A percentile compares a stretch with the other conserved stretches of the same genome.
Conservation (phyloP, 1,139 yeast species). For the Suhomyces ambrosiae region DNA sequence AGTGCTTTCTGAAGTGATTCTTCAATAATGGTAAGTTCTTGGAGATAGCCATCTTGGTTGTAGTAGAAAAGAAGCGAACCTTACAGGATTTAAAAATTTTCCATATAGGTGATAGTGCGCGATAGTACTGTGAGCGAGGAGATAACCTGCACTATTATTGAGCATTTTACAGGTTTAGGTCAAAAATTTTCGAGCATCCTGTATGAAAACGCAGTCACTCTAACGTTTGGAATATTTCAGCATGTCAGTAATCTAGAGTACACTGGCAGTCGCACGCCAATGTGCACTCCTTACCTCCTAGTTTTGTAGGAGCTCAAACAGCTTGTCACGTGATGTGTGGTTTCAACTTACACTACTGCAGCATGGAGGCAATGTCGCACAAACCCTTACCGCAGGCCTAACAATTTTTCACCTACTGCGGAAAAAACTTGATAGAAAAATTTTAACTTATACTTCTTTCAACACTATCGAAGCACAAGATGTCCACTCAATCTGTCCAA, state of each 20-base stretch:
- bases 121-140: constrained; percentile 8
- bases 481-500: constrained; percentile 73
- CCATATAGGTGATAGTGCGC: constrained; percentile 13
- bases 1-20: constrained; percentile 98
- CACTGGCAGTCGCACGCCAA: background rate
- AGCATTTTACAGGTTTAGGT: constrained; percentile 5
- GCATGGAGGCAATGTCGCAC: constrained; percentile 9
- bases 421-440: constrained; percentile 15
- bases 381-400: constrained; percentile 10
- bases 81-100: constrained; percentile 12
- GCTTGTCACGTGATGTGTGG: constrained; percentile 6
- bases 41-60: constrained; percentile 73
- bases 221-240: constrained; percentile 4
- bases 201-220: constrained; percentile 14
- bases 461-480: constrained; percentile 21
- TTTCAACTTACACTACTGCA: constrained; percentile 6
- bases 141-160: constrained; percentile 6
- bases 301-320: background rate
- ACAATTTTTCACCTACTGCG: constrained; percentile 13
- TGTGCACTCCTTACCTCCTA: constrained; percentile 1
- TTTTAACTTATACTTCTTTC: constrained; percentile 17
- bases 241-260: constrained; percentile 6
- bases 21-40: constrained; percentile 97
- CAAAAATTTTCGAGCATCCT: background rate
- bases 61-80: constrained; percentile 10